Conservation (phyloP, 495 filamentous ascomycete species). For the Aspergillus coremiiformis region DNA sequence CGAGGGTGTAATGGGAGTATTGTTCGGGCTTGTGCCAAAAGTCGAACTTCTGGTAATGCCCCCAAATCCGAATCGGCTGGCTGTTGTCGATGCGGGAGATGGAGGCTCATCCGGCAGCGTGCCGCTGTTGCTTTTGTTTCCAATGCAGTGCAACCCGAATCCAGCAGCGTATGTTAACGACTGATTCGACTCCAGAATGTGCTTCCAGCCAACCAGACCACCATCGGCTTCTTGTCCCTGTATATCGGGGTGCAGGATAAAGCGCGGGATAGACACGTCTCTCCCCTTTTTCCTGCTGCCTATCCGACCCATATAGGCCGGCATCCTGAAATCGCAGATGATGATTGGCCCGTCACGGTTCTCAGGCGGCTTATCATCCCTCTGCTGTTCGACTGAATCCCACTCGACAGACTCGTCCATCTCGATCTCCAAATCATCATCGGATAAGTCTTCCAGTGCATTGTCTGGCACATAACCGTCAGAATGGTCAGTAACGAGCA, state of each 20-base stretch:
- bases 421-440: conserved; percentile 30
- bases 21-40: conserved; percentile 24
- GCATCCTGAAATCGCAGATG: conserved; percentile 39
- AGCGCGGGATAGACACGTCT: conserved; percentile 33
- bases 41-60: conserved; percentile 30
- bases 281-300: conserved; percentile 23
- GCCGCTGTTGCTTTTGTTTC: conserved; percentile 19
- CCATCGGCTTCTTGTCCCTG: conserved; percentile 38
- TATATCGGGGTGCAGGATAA: conserved; percentile 41
- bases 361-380: conserved; percentile 14
- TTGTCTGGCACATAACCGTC: conserved; percentile 36
- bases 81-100: conserved; percentile 29
- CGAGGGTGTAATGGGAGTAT: conserved; percentile 31
- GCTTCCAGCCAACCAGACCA: conserved; percentile 40
- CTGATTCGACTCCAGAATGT: conserved; percentile 38
- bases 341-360: conserved; percentile 32
- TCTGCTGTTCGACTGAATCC: conserved; percentile 23
- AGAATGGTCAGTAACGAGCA: conserved; percentile 40
- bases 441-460: conserved; percentile 23
- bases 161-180: conserved; percentile 36
- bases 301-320: conserved; percentile 38
- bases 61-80: conserved; percentile 36
- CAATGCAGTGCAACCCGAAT: conserved; percentile 35
- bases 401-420: conserved; percentile 35
- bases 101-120: conserved; percentile 25